Evolutionary conservation across 495 filamentous ascomycete genomes (phyloP), one percentile per base, ranked within the genome.

Genomic region (Podospora pseudopauciseta): DNA sequence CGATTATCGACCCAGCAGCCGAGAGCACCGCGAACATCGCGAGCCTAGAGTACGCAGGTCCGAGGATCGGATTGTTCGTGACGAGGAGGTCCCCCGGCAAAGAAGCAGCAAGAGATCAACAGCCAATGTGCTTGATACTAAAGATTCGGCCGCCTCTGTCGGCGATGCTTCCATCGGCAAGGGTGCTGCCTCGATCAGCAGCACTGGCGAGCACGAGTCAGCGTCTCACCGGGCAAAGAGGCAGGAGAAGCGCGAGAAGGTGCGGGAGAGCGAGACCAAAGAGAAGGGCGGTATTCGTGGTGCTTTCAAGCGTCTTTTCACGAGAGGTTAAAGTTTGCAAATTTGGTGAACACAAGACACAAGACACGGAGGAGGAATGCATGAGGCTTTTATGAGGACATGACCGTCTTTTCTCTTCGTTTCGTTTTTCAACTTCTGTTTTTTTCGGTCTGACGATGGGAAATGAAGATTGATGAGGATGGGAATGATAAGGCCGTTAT

Each of bases 231-330:
- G 77, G 39, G 66, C 71, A 16, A 75, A 76, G 68, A 71, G 78
- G 63, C 68, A 73, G 64, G 75, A 78, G 68, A 71, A 68, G 69
- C 64, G 78, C 56, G 64, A 73, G 61, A 68, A 65, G 72, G 70
- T 28, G 26, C 71, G 68, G 68, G 73, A 76, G 70, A 67, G 66
- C 67, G 71, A 95, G 74, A 91, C 93, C 77, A 92, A 91, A 72
- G 81, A 94, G 69, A 83, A 92, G 68, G 95, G 96, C 76, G 88
- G 92, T 32, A 80, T 90, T 58, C 96, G 97, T 76, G 89, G 85
- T 2, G 79, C 76, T 4, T 59, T 79, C 49, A 79, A 77, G 74
- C 70, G 73, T 66, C 72, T 79, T 61, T 79, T 79, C 54, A 67
- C 58, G 28, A 54, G 63, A 18, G 34, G 20, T n/a, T 6, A 39